A percentile compares a stretch with the other conserved stretches of the same genome.
These are phyloP conservation scores for Tripterygium wilfordii DNA, from an alignment of 177 flowering plant species.

Conservation along the genomic window DNA sequence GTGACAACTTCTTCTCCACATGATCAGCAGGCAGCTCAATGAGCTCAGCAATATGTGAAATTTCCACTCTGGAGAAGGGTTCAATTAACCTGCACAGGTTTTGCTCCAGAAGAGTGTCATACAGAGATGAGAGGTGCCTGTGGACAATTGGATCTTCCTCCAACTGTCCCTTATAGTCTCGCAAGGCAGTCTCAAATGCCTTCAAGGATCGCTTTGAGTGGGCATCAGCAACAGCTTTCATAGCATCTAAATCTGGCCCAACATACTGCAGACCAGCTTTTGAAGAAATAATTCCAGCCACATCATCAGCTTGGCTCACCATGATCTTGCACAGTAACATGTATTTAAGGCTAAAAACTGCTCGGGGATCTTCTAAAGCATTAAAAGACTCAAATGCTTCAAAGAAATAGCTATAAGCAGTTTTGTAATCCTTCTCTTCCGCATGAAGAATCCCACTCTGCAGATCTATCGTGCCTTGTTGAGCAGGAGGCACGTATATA, in stretches of 20 bases:
- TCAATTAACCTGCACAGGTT: slow-evolving; percentile 79
- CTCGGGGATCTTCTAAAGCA: slow-evolving; percentile 78
- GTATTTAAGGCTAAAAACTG: slow-evolving; percentile 79
- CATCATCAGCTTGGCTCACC: slow-evolving; percentile 87
- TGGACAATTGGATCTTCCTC: slow-evolving; percentile 91
- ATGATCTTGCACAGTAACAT: slow-evolving; percentile 83
- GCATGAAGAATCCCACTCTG: slow-evolving; percentile 89
- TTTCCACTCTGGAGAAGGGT: slow-evolving; percentile 79
- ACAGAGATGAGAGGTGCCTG: slow-evolving; percentile 79
- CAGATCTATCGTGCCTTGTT: slow-evolving; percentile 78
- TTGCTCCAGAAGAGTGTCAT: slow-evolving; percentile 67
- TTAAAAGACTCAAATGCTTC: slow-evolving; percentile 92
- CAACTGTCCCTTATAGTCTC: slow-evolving; percentile 59
- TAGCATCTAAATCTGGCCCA: slow-evolving; percentile 86
- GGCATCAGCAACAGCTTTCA: slow-evolving; percentile 93
- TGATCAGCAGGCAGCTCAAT: slow-evolving; percentile 68
- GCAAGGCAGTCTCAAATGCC: slow-evolving; percentile 68
- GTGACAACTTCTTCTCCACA: slow-evolving; percentile 81
- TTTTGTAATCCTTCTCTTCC: slow-evolving; percentile 82
- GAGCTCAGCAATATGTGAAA: slow-evolving; percentile 67
- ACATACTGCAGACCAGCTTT: slow-evolving; percentile 75
- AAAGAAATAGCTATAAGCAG: slow-evolving; percentile 83
- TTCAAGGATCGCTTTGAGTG: slow-evolving; percentile 72
- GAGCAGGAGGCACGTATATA: slow-evolving; percentile 86
- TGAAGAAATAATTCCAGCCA: slow-evolving; percentile 78